These are phyloP conservation scores for Suhomyces sp. DNA, from an alignment of 805 yeast genomes.

Conservation along the genomic window DNA sequence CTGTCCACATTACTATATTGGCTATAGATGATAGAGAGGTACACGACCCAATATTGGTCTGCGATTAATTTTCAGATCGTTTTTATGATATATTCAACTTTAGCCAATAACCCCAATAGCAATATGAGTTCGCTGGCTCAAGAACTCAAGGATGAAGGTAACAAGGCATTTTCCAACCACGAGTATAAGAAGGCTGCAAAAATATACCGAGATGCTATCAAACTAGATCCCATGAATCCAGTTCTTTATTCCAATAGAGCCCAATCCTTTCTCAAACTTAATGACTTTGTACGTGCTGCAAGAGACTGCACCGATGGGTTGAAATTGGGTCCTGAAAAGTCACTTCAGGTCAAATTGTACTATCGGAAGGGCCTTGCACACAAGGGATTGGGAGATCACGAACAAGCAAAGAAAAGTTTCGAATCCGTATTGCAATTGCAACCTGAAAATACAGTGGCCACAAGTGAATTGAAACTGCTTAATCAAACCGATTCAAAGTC, in stretches of 20 bases:
- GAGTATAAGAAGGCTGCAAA: slow-evolving; percentile 52
- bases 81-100: no score
- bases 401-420: slow-evolving; percentile 29
- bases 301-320: slow-evolving; percentile 54
- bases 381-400: slow-evolving; percentile 22
- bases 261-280: slow-evolving; percentile 56
- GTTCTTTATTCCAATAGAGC: slow-evolving; percentile 68
- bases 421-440: slow-evolving; percentile 41
- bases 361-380: slow-evolving; percentile 52
- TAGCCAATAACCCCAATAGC: no score
- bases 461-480: slow-evolving; percentile 29
- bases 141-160: slow-evolving; percentile 48
- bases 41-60: no score
- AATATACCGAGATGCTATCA: slow-evolving; percentile 56
- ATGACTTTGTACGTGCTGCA: slow-evolving; percentile 49
- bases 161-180: slow-evolving; percentile 46
- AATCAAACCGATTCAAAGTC: slow-evolving; percentile 6
- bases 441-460: slow-evolving; percentile 38
- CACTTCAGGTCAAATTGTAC: slow-evolving; percentile 45
- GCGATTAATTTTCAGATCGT: no score
- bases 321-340: slow-evolving; percentile 22
- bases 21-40: no score
- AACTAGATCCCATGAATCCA: slow-evolving; percentile 48
- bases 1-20: no score
- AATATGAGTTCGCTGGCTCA: slow-evolving; percentile 16